Evolutionary conservation across 1,284 basidiomycete genomes (phyloP).

Genomic region (Volvariella volvacea): DNA sequence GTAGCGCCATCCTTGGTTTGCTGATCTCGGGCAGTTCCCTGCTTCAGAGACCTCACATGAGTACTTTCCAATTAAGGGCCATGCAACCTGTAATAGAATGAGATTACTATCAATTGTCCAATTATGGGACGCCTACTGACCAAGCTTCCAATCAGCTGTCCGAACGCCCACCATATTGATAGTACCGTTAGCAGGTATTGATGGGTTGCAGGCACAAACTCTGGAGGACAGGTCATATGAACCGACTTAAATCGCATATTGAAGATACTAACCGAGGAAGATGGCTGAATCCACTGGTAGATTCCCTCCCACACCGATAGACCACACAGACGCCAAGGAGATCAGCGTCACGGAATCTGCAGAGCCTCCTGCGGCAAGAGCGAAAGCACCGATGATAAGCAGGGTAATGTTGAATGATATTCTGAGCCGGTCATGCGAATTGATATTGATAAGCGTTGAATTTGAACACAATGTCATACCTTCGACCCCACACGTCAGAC

Average conservation of each 20-base stretch:
- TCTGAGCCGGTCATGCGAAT: conserved; percentile 19
- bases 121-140: conserved; percentile 29
- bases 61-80: too few species aligned
- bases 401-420: conserved; percentile 74
- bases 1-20: too few species aligned
- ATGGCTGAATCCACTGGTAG: conserved; percentile 75
- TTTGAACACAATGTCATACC: conserved; percentile 20
- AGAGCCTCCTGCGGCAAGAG: conserved; percentile 52
- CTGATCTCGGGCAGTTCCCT: too few species aligned
- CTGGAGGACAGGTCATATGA: conserved; percentile 20
- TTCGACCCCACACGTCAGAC: conserved; percentile 56
- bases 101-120: too few species aligned
- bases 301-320: conserved; percentile 61
- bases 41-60: too few species aligned
- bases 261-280: conserved; percentile 49
- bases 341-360: conserved; percentile 46
- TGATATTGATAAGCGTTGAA: conserved; percentile 10
- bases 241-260: neutral
- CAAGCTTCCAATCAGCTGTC: conserved; percentile 46
- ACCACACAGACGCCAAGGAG: conserved; percentile 48
- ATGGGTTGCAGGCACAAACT: conserved; percentile 52
- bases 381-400: conserved; percentile 65
- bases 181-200: conserved; percentile 40
- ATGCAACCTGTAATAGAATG: too few species aligned
- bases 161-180: conserved; percentile 61